Evolutionary conservation across 1,284 basidiomycete genomes (phyloP).

Genomic region (Irpex rosettiformis): DNA sequence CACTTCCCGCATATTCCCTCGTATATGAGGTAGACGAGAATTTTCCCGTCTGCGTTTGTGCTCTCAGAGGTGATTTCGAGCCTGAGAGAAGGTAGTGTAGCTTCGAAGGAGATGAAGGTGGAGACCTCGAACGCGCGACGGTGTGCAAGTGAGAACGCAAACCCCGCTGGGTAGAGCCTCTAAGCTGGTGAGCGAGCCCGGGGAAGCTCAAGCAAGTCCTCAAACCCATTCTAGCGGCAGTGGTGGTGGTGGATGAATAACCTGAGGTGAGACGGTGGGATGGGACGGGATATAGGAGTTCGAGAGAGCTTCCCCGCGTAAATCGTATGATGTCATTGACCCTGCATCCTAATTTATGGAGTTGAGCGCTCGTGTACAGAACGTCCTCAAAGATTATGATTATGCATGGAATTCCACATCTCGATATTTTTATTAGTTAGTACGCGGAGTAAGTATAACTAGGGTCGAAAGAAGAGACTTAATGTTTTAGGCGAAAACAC

Average conservation of each 20-base stretch:
- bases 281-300: not conserved
- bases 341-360: too few species aligned
- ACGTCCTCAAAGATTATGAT: too few species aligned
- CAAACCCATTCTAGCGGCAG: not conserved
- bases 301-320: not conserved
- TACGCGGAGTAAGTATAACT: too few species aligned
- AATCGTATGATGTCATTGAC: not conserved
- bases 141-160: not conserved
- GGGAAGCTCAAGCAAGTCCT: not conserved
- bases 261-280: not conserved
- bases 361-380: not conserved
- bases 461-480: too few species aligned
- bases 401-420: too few species aligned
- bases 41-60: not conserved
- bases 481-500: too few species aligned
- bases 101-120: too few species aligned
- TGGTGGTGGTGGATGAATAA: not conserved
- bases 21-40: not conserved
- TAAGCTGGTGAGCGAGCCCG: not conserved
- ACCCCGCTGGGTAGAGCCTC: not conserved
- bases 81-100: too few species aligned
- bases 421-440: too few species aligned
- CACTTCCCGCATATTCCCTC: not conserved
- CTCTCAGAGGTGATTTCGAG: not conserved
- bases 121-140: not conserved